Percentiles rank a stretch among this genome's conserved stretches.
Conservation (phyloP, 1,284 basidiomycete species). For the Boletus semigastroideus region DNA sequence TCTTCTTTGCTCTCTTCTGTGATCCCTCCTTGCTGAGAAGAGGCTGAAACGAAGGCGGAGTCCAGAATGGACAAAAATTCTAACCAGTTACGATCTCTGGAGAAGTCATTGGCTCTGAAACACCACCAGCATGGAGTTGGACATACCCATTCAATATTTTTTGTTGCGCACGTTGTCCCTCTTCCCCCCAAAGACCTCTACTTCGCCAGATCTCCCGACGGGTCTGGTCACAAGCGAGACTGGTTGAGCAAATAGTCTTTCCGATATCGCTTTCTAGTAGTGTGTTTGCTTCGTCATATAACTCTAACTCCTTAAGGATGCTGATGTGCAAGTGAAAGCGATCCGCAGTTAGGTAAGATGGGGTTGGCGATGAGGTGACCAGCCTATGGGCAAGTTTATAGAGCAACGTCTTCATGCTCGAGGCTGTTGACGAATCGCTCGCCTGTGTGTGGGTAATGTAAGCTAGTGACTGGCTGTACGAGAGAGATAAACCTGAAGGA, state of each 20-base stretch:
- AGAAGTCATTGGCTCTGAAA: slow-evolving; percentile 11
- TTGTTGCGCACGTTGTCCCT: slow-evolving; percentile 55
- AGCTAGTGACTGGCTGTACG: slow-evolving; percentile 10
- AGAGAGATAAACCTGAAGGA: slow-evolving; percentile 61
- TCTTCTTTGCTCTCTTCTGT: slow-evolving; percentile 33
- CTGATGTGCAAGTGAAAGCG: slow-evolving; percentile 73
- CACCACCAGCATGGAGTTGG: background rate
- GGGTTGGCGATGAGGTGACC: slow-evolving; percentile 56
- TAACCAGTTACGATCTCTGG: slow-evolving; percentile 82
- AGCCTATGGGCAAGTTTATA: slow-evolving; percentile 72
- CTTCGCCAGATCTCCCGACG: slow-evolving; percentile 66
- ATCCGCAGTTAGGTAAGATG: slow-evolving; percentile 66
- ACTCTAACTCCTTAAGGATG: slow-evolving; percentile 66
- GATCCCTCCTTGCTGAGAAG: slow-evolving; percentile 24
- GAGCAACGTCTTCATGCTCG: slow-evolving; percentile 61
- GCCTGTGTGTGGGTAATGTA: slow-evolving; percentile 43
- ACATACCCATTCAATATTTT: slow-evolving; percentile 57
- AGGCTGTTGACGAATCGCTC: slow-evolving; percentile 58
- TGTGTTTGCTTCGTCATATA: slow-evolving; percentile 68
- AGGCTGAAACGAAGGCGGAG: slow-evolving; percentile 53
- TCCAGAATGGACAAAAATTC: slow-evolving; percentile 76
- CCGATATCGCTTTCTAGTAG: slow-evolving; percentile 70
- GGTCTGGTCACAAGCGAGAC: slow-evolving; percentile 71
- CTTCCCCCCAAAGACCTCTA: slow-evolving; percentile 55
- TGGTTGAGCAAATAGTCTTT: slow-evolving; percentile 63